phyloP scores from a whole-genome alignment of 78 protist species.

The Kipferlia bialata region DNA sequence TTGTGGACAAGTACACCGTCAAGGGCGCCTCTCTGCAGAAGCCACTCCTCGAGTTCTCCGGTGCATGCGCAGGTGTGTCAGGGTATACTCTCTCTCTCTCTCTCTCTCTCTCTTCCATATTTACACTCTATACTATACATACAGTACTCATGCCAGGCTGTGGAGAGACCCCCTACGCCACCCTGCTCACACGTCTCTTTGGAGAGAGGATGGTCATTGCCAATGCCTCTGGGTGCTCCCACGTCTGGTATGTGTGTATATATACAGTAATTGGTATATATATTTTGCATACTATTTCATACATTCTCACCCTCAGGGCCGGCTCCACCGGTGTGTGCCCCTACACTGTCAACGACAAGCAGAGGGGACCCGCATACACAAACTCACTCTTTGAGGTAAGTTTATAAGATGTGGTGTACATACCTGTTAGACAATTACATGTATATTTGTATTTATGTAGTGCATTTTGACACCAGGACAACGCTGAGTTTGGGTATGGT shows the following conservation, averaged over 20 bases:
- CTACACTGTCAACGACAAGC: conserved; percentile 40
- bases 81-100: no score
- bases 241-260: conserved; percentile 5
- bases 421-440: no score
- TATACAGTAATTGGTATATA: no score
- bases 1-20: conserved; percentile 29
- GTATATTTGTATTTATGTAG: no score
- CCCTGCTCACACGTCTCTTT: conserved; percentile 5
- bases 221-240: conserved; percentile 23
- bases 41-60: conserved; percentile 42
- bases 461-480: conserved; percentile 28
- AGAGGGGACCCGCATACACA: conserved; percentile 64
- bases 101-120: no score
- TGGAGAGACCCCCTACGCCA: conserved; percentile 13
- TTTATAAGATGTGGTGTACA: no score
- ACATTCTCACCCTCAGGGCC: no score
- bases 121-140: no score
- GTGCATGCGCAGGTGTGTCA: conserved; percentile 22
- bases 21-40: conserved; percentile 43
- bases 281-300: no score
- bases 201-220: conserved; percentile 10
- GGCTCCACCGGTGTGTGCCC: conserved; percentile 35
- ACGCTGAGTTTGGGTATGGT: conserved; percentile 35
- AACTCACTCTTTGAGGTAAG: conserved; percentile 60
- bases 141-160: no score